Evolutionary conservation across 306 rosid species (phyloP), one percentile per base, ranked within the genome.

Genomic region (Citrullus colocynthis): DNA sequence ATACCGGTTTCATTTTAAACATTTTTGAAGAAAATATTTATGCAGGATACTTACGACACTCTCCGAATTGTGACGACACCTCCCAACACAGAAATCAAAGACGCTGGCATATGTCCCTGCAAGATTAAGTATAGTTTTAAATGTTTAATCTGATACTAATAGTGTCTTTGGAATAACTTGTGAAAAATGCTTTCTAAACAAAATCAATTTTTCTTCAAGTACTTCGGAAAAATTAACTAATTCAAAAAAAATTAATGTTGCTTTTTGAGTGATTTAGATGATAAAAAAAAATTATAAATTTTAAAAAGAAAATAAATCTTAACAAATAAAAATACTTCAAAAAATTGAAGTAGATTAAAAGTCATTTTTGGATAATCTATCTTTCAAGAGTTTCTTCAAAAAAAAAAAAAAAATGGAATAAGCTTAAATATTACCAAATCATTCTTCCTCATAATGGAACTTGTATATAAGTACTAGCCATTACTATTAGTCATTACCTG

Each of bases 61-160:
- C 84, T 90, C 98, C 65, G 98, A 90, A 80, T 93, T 94, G 85
- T 94, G 98, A 73, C 97, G 97, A 77, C 98, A 94, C 82, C 98
- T 88, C 78, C 93, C 96, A 82, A 91, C 83, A 70, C 98, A 94
- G 81, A 87, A 94, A 75, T 94, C 92, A 81, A 92, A 92, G 56
- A 90, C 89, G 84, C 83, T 84, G n/a, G 86, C 78, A 78, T 90
- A 94, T 83, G 85, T 88, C 82, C 95, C 97, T 94, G 89, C 79
- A 79, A n/a, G 45, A 54, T 63, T 59, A 18, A 44, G 4, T 11
- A 28, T 12, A 42, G 36, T 56, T 18, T 58, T 20, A 77, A 14
- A 77, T 34, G 45, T 59, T 30, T 16, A 56, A 60, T 9, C 66
- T 54, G 13, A 49, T 11, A 51, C 15, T 30, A 48, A 48, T 1